A percentile compares a stretch with the other conserved stretches of the same genome.
These are phyloP conservation scores for Zancudomyces culisetae DNA, from an alignment of 371 early-diverging fungal species.

Conservation along the genomic window DNA sequence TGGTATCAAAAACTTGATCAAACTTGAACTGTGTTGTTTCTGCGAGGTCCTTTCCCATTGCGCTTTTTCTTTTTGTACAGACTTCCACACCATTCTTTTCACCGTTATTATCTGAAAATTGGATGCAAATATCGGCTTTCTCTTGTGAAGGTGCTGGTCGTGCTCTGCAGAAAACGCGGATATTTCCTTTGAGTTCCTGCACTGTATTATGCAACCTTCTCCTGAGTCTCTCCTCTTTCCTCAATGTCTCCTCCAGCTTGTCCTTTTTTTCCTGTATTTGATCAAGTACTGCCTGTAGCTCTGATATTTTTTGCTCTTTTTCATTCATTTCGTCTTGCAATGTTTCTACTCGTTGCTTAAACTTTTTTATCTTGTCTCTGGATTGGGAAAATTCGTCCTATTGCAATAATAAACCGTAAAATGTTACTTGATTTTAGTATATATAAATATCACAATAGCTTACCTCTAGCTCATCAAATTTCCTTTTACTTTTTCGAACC, in stretches of 20 bases:
- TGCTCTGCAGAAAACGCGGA: slow-evolving; percentile 92
- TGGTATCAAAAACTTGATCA: slow-evolving; percentile 64
- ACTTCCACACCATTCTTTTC: slow-evolving; percentile 35
- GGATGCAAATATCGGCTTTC: slow-evolving; percentile 6
- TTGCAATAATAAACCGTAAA: too few relatives aligned
- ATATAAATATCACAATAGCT: too few relatives aligned
- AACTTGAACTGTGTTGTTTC: slow-evolving; percentile 59
- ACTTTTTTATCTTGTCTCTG: too few relatives aligned
- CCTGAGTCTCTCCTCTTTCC: slow-evolving; percentile 56
- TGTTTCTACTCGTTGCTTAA: too few relatives aligned
- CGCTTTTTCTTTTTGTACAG: slow-evolving; percentile 19
- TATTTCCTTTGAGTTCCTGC: slow-evolving; percentile 94
- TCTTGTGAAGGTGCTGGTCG: slow-evolving; percentile 36
- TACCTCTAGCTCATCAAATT: too few relatives aligned
- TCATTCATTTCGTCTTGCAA: too few relatives aligned
- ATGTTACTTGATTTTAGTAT: too few relatives aligned
- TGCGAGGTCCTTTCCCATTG: slow-evolving; percentile 19
- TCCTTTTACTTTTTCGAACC: too few relatives aligned
- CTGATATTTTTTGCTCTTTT: too few relatives aligned
- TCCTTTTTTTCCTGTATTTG: slow-evolving; percentile 13
- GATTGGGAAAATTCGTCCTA: too few relatives aligned
- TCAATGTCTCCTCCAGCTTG: slow-evolving; percentile 40
- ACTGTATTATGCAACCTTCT: slow-evolving; percentile 75
- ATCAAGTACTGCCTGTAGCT: too few relatives aligned
- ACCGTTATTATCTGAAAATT: slow-evolving; percentile 18